These are phyloP conservation scores for Fusarium sp. DNA, from an alignment of 2,329 filamentous ascomycete species.

Conservation along the genomic window DNA sequence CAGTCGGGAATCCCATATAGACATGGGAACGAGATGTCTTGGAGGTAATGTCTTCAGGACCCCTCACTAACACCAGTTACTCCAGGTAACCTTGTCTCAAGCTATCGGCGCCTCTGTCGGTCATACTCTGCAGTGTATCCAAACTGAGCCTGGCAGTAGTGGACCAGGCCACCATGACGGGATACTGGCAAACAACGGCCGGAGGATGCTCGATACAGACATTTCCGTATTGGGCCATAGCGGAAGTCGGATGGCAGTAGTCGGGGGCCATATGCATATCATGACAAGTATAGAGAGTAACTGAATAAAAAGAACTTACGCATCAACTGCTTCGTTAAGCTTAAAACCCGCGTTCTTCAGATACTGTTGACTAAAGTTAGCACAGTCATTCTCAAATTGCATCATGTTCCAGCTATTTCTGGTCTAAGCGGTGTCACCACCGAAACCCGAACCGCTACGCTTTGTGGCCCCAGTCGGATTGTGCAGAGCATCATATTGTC, in stretches of 20 bases:
- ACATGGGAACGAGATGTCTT: constrained; percentile 7
- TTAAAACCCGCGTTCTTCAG: constrained; percentile 62
- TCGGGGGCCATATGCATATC: constrained; percentile 7
- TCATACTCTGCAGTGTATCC: constrained; percentile 51
- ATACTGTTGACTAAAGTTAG: constrained; percentile 54
- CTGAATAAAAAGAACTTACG: constrained; percentile 59
- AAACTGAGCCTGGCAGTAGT: constrained; percentile 47
- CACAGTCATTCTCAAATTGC: constrained; percentile 21
- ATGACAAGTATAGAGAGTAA: constrained; percentile 23
- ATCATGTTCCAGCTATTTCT: constrained; percentile 23
- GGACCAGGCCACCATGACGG: constrained; percentile 41
- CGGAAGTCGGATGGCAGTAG: constrained; percentile 3
- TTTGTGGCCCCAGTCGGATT: constrained; percentile 8
- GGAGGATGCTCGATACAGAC: constrained; percentile 20
- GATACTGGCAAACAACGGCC: constrained; percentile 22
- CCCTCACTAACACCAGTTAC: constrained; percentile 39
- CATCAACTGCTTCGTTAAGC: constrained; percentile 65
- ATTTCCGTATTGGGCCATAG: constrained; percentile 21
- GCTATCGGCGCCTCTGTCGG: constrained; percentile 53
- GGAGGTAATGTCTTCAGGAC: constrained; percentile 15
- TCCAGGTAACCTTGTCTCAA: constrained; percentile 46
- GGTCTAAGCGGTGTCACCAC: constrained; percentile 35
- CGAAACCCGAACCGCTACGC: constrained; percentile 28
- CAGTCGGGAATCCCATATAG: constrained; percentile 5
- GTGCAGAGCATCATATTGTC: constrained; percentile 24